phyloP scores from a whole-genome alignment of 148 eudicot species.

The Drosera capensis region DNA sequence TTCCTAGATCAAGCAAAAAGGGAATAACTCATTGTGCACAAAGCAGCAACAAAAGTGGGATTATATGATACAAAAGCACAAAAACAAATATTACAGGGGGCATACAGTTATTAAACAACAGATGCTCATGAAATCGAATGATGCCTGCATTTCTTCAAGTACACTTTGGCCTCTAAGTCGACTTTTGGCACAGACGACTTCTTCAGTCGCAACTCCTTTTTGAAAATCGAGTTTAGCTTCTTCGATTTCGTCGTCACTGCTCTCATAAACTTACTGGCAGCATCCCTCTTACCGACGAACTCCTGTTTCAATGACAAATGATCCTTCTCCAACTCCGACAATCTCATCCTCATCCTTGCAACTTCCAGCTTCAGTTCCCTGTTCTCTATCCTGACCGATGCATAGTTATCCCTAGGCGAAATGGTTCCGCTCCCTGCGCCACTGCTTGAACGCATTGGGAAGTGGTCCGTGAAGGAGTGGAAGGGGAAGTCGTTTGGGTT shows the following conservation, averaged over 20 bases:
- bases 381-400: slow-evolving; percentile 63
- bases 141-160: slow-evolving; percentile 55
- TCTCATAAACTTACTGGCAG: slow-evolving; percentile 53
- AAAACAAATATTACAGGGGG: no score
- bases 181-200: slow-evolving; percentile 4
- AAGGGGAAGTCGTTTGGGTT: slow-evolving; percentile 25
- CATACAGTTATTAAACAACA: no score
- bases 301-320: slow-evolving; percentile 64
- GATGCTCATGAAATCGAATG: slow-evolving; percentile 54
- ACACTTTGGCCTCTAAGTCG: slow-evolving; percentile 25
- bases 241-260: slow-evolving; percentile 55
- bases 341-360: slow-evolving; percentile 64
- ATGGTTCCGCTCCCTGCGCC: slow-evolving; percentile 50
- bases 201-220: slow-evolving; percentile 22
- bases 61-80: no score
- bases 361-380: slow-evolving; percentile 67
- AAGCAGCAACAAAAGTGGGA: no score
- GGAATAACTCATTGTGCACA: no score
- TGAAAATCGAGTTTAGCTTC: slow-evolving; percentile 46
- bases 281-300: slow-evolving; percentile 39
- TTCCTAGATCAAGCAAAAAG: no score
- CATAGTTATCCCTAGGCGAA: slow-evolving; percentile 69
- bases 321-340: slow-evolving; percentile 63
- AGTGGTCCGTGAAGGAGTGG: slow-evolving; percentile 31
- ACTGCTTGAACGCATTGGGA: slow-evolving; percentile 52